A percentile compares a stretch with the other conserved stretches of the same genome.
These are phyloP conservation scores for Kernera saxatilis DNA, from an alignment of 345 rosid genomes.

Conservation along the genomic window DNA sequence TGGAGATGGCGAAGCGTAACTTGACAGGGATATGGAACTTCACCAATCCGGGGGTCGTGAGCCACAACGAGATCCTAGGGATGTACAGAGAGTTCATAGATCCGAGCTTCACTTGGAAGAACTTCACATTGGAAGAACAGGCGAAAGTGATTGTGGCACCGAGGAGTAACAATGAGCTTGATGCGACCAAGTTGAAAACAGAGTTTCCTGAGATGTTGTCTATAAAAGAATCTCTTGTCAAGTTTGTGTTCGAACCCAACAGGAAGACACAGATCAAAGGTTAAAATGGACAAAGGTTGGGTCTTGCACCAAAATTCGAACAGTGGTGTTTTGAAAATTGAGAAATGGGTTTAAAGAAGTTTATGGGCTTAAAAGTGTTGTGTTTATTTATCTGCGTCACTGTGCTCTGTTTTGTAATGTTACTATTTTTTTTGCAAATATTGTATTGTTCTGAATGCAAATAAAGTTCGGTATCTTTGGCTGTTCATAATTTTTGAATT, in stretches of 20 bases:
- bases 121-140: slow-evolving; percentile 72
- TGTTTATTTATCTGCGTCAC: not conserved
- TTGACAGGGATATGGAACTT: slow-evolving; percentile 78
- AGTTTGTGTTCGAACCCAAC: slow-evolving; percentile 64
- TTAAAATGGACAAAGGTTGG: slow-evolving; percentile 5
- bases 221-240: slow-evolving; percentile 67
- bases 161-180: slow-evolving; percentile 78
- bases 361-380: not conserved
- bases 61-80: slow-evolving; percentile 71
- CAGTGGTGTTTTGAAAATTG: not conserved
- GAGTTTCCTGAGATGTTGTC: slow-evolving; percentile 69
- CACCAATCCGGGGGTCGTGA: slow-evolving; percentile 72
- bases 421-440: not conserved
- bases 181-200: slow-evolving; percentile 51
- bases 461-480: too few species aligned
- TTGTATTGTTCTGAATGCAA: not conserved
- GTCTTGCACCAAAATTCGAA: not conserved
- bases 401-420: not conserved
- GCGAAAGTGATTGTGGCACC: slow-evolving; percentile 72
- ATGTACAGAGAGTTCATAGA: slow-evolving; percentile 55
- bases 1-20: slow-evolving; percentile 82
- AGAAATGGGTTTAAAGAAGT: not conserved
- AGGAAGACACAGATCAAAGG: slow-evolving; percentile 45
- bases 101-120: slow-evolving; percentile 61
- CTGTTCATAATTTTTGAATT: too few species aligned